Evolutionary conservation across 2,329 filamentous ascomycete species (phyloP), one percentile per base, ranked within the genome.

Genomic region (Epichloe coenophiala): DNA sequence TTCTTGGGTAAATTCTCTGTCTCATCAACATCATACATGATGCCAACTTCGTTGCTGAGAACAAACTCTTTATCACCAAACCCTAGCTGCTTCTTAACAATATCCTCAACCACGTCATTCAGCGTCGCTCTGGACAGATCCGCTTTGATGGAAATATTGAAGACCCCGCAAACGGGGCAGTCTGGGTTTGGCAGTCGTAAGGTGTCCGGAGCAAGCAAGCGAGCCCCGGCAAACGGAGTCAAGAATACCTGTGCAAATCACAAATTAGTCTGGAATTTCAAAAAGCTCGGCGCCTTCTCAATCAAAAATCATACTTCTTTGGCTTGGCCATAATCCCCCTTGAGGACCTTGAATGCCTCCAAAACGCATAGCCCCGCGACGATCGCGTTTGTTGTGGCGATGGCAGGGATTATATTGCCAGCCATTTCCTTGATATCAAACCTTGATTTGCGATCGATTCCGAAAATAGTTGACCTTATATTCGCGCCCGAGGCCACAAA

Each of bases 371-470:
- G 76, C 12, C 88, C 86, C 15, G 93, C 93, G 2, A 93, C 91
- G 65, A 97, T 95, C 15, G 93, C 93, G 65, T 98, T 98, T 0
- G 93, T 97, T 0, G 93, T 98, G 5, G 93, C 93, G 63, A 98
- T 98, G 2, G 93, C 93, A 1, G 93, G 93, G 54, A 98, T 98
- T 60, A 98, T 98, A 64, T 98, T 98, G 49, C 93, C 93, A 4
- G 93, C 93, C 91, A 97, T 98, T 68, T 98, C 86, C 71, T 98
- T 98, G 60, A 93, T 90, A 63, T 97, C 90, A 62, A 97, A 98
- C 53, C 94, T 88, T 21, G 89, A 95, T 65, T 88, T 91, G 4
- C 74, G 71, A 49, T 91, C 86, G 52, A 98, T 95, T 51, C 83
- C 85, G 62, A 98, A 98, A n/a, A 95, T 76, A 23, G 80, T 74